A percentile compares a stretch with the other conserved stretches of the same genome.
Evolutionary conservation across 768 basidiomycete species (phyloP).

Genomic region (Tubosaeta sp.): DNA sequence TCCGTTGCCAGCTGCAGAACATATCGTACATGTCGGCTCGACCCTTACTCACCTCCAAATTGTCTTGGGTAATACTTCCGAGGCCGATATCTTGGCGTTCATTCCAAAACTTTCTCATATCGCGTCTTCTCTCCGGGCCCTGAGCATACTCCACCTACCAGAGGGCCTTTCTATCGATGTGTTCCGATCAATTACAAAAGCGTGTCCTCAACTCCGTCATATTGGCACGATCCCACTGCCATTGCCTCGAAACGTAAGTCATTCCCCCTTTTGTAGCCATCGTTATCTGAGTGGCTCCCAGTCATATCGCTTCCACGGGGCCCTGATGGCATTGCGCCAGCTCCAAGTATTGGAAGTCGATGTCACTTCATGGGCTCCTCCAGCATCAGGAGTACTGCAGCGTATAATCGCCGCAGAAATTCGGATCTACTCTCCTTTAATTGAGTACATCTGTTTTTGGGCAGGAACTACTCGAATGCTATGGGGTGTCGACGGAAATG

Average conservation of each 20-base stretch:
- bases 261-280: constrained; percentile 1
- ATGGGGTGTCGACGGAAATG: constrained; percentile 34
- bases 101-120: constrained; percentile 29
- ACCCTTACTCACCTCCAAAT: constrained; percentile 46
- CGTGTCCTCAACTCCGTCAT: constrained; percentile 34
- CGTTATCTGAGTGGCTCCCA: constrained; percentile 24
- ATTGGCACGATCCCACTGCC: constrained; percentile 37
- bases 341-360: constrained; percentile 37
- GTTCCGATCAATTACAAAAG: constrained; percentile 31
- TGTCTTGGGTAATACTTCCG: constrained; percentile 35
- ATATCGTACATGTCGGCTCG: constrained; percentile 33
- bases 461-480: constrained; percentile 24
- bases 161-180: constrained; percentile 29
- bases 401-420: constrained; percentile 38
- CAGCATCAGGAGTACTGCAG: constrained; percentile 28
- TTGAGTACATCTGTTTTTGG: constrained; percentile 36
- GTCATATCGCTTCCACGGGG: constrained; percentile 32
- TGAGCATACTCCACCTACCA: constrained; percentile 34
- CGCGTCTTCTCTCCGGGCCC: constrained; percentile 32
- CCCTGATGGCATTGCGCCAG: constrained; percentile 31
- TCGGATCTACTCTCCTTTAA: constrained; percentile 33
- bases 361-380: constrained; percentile 33
- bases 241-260: constrained; percentile 34
- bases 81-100: constrained; percentile 27
- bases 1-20: constrained; percentile 37